Percentiles rank a stretch among this genome's conserved stretches.
phyloP scores from a whole-genome alignment of 2,329 filamentous ascomycete species.

The Penicillium sp. region DNA sequence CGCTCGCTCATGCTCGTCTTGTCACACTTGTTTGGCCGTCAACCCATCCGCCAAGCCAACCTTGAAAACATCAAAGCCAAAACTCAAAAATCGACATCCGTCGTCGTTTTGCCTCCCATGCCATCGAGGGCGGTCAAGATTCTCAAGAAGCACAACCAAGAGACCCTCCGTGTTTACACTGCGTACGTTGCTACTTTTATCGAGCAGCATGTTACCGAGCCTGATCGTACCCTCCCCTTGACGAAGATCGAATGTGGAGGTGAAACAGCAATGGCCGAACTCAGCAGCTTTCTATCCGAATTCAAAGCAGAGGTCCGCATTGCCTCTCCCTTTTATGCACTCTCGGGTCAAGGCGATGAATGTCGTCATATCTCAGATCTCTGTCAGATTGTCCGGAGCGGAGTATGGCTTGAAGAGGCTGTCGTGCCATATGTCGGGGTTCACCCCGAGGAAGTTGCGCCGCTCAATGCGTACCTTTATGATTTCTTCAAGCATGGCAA shows the following conservation, averaged over 20 bases:
- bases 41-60: conserved; percentile 41
- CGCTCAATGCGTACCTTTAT: conserved; percentile 48
- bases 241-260: conserved; percentile 42
- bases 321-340: too few species aligned
- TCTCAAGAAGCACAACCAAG: conserved; percentile 57
- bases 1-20: conserved; percentile 62
- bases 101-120: conserved; percentile 60
- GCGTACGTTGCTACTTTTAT: conserved; percentile 65
- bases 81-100: conserved; percentile 54
- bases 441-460: conserved; percentile 48
- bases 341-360: conserved; percentile 39
- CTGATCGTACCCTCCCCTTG: conserved; percentile 55
- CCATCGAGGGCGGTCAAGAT: conserved; percentile 53
- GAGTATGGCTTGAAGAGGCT: conserved; percentile 68
- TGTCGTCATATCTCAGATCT: conserved; percentile 61
- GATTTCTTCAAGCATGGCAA: conserved; percentile 74
- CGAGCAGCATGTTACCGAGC: conserved; percentile 53
- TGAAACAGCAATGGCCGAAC: too few species aligned
- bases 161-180: conserved; percentile 61
- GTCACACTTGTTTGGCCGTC: conserved; percentile 63
- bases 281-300: too few species aligned
- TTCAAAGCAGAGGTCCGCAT: too few species aligned
- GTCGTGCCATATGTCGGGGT: conserved; percentile 64
- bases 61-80: conserved; percentile 34
- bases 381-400: conserved; percentile 58